A percentile compares a stretch with the other conserved stretches of the same genome.
phyloP scores from a whole-genome alignment of 805 yeast species.

The Candida lessepsii region DNA sequence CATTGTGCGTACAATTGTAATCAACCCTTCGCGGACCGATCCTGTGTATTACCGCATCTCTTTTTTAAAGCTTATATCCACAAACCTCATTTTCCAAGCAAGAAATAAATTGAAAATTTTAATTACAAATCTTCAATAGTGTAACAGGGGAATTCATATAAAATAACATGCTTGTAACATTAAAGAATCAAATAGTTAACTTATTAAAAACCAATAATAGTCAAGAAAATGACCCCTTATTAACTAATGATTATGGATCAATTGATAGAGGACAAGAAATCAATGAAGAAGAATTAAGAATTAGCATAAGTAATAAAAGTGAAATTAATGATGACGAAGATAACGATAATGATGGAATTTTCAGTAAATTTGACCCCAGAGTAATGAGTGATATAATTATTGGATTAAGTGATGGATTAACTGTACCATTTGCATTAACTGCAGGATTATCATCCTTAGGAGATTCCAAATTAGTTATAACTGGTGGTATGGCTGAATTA shows the following conservation, averaged over 20 bases:
- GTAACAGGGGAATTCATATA: too few relatives aligned
- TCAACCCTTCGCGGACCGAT: not conserved
- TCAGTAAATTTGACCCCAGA: conserved; percentile 75
- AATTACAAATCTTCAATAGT: too few relatives aligned
- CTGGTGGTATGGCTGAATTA: conserved; percentile 97
- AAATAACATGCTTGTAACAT: conserved; percentile 27
- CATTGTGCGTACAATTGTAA: conserved; percentile 4
- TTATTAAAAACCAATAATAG: conserved; percentile 25
- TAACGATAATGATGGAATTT: conserved; percentile 30
- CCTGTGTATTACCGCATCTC: conserved; percentile 5
- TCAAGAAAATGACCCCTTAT: conserved; percentile 30
- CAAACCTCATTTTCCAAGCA: not conserved
- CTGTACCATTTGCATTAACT: conserved; percentile 98
- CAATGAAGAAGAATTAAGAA: conserved; percentile 34
- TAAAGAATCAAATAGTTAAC: conserved; percentile 34
- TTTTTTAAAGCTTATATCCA: not conserved
- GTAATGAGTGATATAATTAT: conserved; percentile 91
- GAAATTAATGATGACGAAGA: conserved; percentile 27
- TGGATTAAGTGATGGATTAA: conserved; percentile 92
- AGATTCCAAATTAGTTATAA: conserved; percentile 82
- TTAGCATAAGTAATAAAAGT: conserved; percentile 20
- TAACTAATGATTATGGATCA: conserved; percentile 36
- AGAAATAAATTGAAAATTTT: not conserved
- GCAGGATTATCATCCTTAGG: conserved; percentile 94
- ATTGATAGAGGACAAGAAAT: conserved; percentile 37